phyloP scores from a whole-genome alignment of 257 asterid species.

The Anisodus tanguticus region DNA sequence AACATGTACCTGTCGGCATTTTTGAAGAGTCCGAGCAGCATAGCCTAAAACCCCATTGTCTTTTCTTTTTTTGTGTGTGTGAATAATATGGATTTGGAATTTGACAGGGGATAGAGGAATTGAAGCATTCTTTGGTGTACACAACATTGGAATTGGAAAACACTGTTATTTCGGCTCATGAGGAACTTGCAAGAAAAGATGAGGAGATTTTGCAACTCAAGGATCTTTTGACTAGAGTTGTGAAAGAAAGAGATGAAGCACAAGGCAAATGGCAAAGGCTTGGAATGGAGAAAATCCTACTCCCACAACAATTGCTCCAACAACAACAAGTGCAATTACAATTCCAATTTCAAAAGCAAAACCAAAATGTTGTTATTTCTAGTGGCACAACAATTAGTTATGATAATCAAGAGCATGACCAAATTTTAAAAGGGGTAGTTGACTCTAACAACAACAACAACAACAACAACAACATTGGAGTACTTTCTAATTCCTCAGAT shows the following conservation, averaged over 20 bases:
- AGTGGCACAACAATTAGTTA: slow-evolving; percentile 61
- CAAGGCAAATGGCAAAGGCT: slow-evolving; percentile 53
- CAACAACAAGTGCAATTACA: slow-evolving; percentile 22
- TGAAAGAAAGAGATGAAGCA: slow-evolving; percentile 76
- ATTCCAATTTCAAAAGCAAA: slow-evolving; percentile 21
- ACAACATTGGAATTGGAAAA: slow-evolving; percentile 81
- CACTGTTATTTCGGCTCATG: slow-evolving; percentile 66
- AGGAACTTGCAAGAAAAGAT: slow-evolving; percentile 82
- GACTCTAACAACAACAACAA: slow-evolving; percentile 53
- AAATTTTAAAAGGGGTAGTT: slow-evolving; percentile 22
- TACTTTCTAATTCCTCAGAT: slow-evolving; percentile 41
- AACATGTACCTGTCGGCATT: rapidly evolving
- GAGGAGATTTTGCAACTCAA: slow-evolving; percentile 80
- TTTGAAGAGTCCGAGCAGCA: neutral
- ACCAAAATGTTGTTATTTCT: slow-evolving; percentile 31
- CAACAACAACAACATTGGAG: slow-evolving; percentile 46
- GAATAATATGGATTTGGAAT: neutral
- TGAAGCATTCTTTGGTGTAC: slow-evolving; percentile 77
- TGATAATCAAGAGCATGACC: slow-evolving; percentile 42
- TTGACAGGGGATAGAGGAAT: slow-evolving; percentile 69
- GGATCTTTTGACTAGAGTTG: slow-evolving; percentile 50
- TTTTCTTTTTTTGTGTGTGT: neutral
- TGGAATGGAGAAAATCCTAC: slow-evolving; percentile 53
- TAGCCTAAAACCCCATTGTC: neutral
- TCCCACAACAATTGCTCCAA: slow-evolving; percentile 51